Base-by-base conservation (phyloP, 2,329 filamentous ascomycete genomes). In the Fusarium sacchari region DNA sequence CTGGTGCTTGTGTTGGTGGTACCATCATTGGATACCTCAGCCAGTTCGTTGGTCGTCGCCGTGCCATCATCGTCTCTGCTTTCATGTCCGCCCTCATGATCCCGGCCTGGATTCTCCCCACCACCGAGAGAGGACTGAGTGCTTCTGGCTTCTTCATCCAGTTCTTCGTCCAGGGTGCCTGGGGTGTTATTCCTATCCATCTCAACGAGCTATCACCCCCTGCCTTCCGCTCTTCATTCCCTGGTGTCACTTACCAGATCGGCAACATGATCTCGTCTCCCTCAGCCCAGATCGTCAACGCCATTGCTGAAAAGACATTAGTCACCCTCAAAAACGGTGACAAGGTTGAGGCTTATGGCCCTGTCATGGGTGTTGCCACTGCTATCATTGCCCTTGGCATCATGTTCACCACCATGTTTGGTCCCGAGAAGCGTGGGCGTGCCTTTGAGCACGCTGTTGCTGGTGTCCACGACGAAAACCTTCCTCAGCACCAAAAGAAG, bases 251-350 rank as follows among this genome's bases (percentile, higher is more conserved):
- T 0, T 94, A 94, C 81, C 92, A 94, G 83, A 82, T 94, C 14
- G 92, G 92, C 12, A 94, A 94, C 84, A 91, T 94, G 86, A 90
- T 93, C 59, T 92, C 90, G 4, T 91, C 90, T 0, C 92, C 92
- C 0, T 91, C 89, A 0, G 90, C 93, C 0, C 93, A 95, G 80
- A 95, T 95, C 53, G 91, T 95, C 79, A 94, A 94, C 68, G 92
- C 91, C 18, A 87, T 95, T 57, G 87, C 93, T 3, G 92, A 95
- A 77, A 87, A 83, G 49, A 86, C 86, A 39, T 87, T 86, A 43
- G 84, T 94, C 50, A 89, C 81, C 0, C 84, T 86, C 44, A 78
- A 79, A 11, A 83, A 84, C 15, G 92, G 92, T 7, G 80, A 89
- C 63, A 80, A 79, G 7, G 92, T 90, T 3, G 88, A 93, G 57